Evolutionary conservation across 139 green algal species (phyloP), one percentile per base, ranked within the genome.

Genomic region (Chlorella sp.): DNA sequence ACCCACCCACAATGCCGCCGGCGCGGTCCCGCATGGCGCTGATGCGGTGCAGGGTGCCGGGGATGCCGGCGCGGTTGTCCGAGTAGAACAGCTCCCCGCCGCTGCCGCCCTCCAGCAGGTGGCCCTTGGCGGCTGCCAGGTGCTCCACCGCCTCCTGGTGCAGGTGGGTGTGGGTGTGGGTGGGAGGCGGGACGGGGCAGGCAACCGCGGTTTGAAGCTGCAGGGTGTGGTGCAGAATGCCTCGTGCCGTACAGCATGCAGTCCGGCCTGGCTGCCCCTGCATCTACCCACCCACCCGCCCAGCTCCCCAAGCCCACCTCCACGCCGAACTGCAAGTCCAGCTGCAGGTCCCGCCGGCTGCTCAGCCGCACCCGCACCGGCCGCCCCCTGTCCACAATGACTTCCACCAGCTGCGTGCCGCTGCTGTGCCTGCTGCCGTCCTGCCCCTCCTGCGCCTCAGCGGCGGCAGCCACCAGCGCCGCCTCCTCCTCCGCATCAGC

Each of bases 51-150:
- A 99, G 89, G 43, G 96, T 99, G 60, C 94, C 86, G 81, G 98
- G 93, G 65, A 99, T 98, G 60, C 97, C 97, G 16, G 97, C 95
- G 32, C 95, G 58, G 80, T 98, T 98, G 92, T 99, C 96, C 1
- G 80, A 92, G 30, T 94, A 95, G 89, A 99, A 98, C 19, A 95
- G 92, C 5, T 94, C 95, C 0, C 95, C 32, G 28, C 5, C 7
- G 54, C 32, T 38, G 72, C 32, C 73, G 13, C 24, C 90, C 88
- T 94, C 86, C 74, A 85, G 26, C 73, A 83, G 54, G 24, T 41
- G 43, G n/a, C 67, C 65, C 56, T 68, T 76, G 38, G 77, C 84
- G 3, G 68, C 68, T 0, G 76, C 74, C 32, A 84, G 48, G 40
- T 67, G 24, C 30, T 26, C 67, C 44, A 85, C 68, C 1, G 80